Conservation (phyloP, 805 yeast genomes). For the Nadsonia fulvescens region DNA sequence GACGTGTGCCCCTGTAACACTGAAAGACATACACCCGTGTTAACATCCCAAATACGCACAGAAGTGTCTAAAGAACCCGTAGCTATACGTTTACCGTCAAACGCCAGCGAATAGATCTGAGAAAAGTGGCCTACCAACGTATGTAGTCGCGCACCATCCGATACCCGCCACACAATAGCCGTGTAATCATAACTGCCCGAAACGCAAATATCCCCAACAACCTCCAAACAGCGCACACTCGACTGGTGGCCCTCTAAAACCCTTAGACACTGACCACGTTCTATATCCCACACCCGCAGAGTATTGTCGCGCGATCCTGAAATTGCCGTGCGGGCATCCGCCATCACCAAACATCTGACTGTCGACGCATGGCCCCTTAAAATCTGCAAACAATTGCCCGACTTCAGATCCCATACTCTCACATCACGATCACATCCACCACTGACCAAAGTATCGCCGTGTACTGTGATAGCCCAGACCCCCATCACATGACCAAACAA, state of each 20-base stretch:
- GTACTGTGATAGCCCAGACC: constrained; percentile 89
- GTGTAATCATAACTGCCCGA: constrained; percentile 83
- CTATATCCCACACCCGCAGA: constrained; percentile 87
- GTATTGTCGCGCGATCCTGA: constrained; percentile 88
- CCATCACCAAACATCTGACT: constrained; percentile 72
- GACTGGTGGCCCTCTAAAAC: constrained; percentile 54
- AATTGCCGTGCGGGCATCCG: constrained; percentile 56
- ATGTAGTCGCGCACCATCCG: constrained; percentile 76
- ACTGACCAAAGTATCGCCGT: constrained; percentile 76
- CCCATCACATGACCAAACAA: constrained; percentile 97
- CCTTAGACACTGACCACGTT: constrained; percentile 66
- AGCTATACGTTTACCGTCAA: constrained; percentile 76
- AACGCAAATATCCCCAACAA: constrained; percentile 50
- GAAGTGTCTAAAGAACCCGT: constrained; percentile 94
- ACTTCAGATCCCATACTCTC: constrained; percentile 80
- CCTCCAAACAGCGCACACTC: constrained; percentile 65
- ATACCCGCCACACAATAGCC: constrained; percentile 79
- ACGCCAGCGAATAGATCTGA: constrained; percentile 81
- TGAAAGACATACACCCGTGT: constrained; percentile 64
- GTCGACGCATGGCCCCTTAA: constrained; percentile 84
- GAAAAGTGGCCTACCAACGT: constrained; percentile 84
- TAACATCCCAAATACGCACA: constrained; percentile 87
- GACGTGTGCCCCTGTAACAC: constrained; percentile 77
- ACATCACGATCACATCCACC: constrained; percentile 96
- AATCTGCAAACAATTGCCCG: constrained; percentile 75